Base-by-base conservation (phyloP, 352 stramenopile genomes). In the Phytophthora pluvialis region DNA sequence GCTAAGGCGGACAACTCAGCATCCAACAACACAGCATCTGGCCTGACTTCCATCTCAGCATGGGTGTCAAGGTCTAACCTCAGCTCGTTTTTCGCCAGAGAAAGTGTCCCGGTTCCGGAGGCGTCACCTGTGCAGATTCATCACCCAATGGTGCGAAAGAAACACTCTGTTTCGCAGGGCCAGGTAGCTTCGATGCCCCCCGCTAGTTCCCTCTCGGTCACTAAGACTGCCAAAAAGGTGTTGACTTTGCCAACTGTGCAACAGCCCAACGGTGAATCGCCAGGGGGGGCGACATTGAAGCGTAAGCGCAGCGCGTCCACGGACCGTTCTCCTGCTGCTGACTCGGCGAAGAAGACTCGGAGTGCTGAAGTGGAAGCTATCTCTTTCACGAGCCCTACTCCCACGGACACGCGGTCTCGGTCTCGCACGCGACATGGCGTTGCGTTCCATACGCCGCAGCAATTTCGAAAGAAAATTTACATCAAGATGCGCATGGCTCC, bases 401-500 rank as follows among this genome's bases (percentile, higher is more conserved):
- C 64, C 8, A 72, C 51, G 5, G 45, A 67, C 33, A 68, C 67
- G 45, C 51, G 28, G 8, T 63, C 18, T 47, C 56, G 47, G 21
- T 70, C 42, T 38, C 44, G 60, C 18, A 59, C 51, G n/a, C 56
- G 49, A 60, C 62, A 66, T 67, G 58, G 29, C 5, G 54, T 78
- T 42, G 60, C 67, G 7, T 77, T 76, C 39, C 73, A 87, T 45
- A 90, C 83, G 8, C 79, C 81, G 4, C 77, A 78, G 29, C 79
- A 80, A 46, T 73, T 71, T 2, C 70, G 71, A 33, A 91, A 91
- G 67, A 94, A 94, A 50, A 78, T 91, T 45, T 88, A 86, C 53
- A 89, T 94, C 64, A 94, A 92, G 64, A 86, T 94, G 59, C 86
- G 86, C 26, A 90, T 94, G 67, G 81, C 92, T 38, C 86, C 86